Conservation (phyloP, 2,329 filamentous ascomycete genomes). For the Pseudogymnoascus sp. region DNA sequence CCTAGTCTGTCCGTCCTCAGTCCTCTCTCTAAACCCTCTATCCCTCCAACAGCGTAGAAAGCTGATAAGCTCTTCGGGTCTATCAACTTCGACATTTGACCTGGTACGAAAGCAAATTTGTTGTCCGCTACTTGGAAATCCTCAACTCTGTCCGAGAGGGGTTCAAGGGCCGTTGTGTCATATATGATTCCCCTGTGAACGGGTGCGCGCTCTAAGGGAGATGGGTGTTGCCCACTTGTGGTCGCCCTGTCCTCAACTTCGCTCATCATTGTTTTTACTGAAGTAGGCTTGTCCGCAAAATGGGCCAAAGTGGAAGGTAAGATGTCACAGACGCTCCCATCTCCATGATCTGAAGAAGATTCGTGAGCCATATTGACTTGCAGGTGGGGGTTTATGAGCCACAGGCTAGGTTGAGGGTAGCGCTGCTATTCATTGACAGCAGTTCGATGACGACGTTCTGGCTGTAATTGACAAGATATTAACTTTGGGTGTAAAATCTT, state of each 20-base stretch:
- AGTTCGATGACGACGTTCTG: neutral
- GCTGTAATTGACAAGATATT: neutral
- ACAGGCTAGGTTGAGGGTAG: too few relatives aligned
- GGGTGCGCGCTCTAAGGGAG: neutral
- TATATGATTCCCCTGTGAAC: neutral
- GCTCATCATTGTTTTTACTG: neutral
- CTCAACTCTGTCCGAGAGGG: constrained; percentile 23
- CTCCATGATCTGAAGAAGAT: neutral
- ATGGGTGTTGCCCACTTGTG: neutral
- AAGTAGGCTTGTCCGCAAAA: neutral
- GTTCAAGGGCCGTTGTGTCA: neutral
- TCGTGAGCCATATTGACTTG: neutral
- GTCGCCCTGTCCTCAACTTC: neutral
- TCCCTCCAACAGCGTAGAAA: constrained; percentile 65
- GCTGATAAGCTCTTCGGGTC: constrained; percentile 70
- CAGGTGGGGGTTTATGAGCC: neutral
- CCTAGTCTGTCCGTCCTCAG: constrained; percentile 56
- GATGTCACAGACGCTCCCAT: neutral
- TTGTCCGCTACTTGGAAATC: constrained; percentile 62
- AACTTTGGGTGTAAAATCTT: neutral
- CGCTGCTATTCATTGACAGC: neutral
- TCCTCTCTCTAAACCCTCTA: constrained; percentile 66
- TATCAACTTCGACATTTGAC: constrained; percentile 64
- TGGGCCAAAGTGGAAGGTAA: neutral
- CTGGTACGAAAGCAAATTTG: constrained; percentile 64